A percentile compares a stretch with the other conserved stretches of the same genome.
Evolutionary conservation across 805 yeast genomes (phyloP).

Genomic region (Hanseniaspora jakobsenii): DNA sequence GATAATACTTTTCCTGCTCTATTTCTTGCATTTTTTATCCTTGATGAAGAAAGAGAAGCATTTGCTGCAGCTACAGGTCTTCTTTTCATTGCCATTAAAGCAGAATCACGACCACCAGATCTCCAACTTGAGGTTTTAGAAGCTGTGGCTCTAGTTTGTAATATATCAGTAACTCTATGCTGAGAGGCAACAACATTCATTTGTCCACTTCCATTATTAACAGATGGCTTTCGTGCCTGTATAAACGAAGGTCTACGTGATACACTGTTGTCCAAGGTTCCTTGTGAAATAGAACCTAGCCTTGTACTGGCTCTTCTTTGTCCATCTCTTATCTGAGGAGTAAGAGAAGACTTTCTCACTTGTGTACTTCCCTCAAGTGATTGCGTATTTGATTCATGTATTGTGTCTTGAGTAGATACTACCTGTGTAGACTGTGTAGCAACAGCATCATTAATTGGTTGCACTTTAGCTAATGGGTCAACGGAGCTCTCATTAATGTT

Average conservation of each 20-base stretch:
- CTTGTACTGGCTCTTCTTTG: constrained; percentile 15
- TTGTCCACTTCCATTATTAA: neutral
- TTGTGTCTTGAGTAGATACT: too few species aligned
- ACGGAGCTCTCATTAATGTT: constrained; percentile 1
- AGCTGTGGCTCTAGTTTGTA: constrained; percentile 13
- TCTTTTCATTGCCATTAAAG: constrained; percentile 25
- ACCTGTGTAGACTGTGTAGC: constrained; percentile 13
- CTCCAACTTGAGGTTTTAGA: constrained; percentile 20
- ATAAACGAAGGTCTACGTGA: constrained; percentile 14
- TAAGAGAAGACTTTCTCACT: neutral
- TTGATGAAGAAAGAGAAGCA: neutral
- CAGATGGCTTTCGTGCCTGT: constrained; percentile 13
- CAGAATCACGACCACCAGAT: constrained; percentile 23
- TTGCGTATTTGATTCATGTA: neutral
- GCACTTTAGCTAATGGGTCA: constrained; percentile 8
- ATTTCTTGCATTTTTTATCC: neutral
- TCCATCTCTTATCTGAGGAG: neutral
- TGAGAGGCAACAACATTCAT: constrained; percentile 8
- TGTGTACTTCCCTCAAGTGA: neutral
- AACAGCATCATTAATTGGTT: constrained; percentile 6
- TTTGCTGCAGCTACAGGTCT: constrained; percentile 17
- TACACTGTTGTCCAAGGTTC: constrained; percentile 11
- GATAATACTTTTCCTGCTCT: neutral
- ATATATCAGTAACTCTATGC: constrained; percentile 8
- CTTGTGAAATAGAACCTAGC: constrained; percentile 17